Percentiles rank a stretch among this genome's conserved stretches.
Evolutionary conservation across 148 eudicot species (phyloP).

Genomic region (Camellia sinensis): DNA sequence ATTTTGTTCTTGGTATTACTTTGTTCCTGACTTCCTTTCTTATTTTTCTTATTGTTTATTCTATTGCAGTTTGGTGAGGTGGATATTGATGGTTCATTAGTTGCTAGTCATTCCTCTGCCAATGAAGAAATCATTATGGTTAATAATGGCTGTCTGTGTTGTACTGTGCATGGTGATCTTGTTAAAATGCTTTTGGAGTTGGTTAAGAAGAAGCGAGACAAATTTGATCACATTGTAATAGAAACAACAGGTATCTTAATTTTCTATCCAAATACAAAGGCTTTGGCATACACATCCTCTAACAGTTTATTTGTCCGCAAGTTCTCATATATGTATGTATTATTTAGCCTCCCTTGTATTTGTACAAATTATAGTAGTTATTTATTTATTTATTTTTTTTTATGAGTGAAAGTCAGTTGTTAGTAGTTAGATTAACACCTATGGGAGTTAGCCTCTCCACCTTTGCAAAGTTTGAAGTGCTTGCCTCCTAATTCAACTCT

Average conservation of each 20-base stretch:
- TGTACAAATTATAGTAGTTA: not conserved
- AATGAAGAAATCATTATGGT: conserved; percentile 94
- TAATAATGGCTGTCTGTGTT: conserved; percentile 91
- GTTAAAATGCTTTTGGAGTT: conserved; percentile 81
- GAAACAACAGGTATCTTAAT: conserved; percentile 79
- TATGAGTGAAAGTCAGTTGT: too few species aligned
- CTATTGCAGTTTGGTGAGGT: conserved; percentile 85
- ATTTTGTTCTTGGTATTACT: not conserved
- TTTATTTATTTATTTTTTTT: too few species aligned
- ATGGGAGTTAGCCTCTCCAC: too few species aligned
- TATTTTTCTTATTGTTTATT: not conserved
- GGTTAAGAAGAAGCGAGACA: conserved; percentile 71
- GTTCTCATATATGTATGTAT: not conserved
- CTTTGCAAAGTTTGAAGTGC: too few species aligned
- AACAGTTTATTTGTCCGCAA: not conserved
- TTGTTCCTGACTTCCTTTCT: not conserved
- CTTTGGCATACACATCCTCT: not conserved
- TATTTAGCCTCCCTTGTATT: not conserved
- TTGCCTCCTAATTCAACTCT: too few species aligned
- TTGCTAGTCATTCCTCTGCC: conserved; percentile 86
- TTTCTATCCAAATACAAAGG: not conserved
- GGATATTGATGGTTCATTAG: conserved; percentile 92
- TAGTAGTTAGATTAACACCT: too few species aligned
- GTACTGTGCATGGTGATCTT: conserved; percentile 93
- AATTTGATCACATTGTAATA: conserved; percentile 89